Percentiles rank a stretch among this genome's conserved stretches.
These are phyloP conservation scores for Ricinus communis DNA, from an alignment of 345 rosid species.

Conservation along the genomic window DNA sequence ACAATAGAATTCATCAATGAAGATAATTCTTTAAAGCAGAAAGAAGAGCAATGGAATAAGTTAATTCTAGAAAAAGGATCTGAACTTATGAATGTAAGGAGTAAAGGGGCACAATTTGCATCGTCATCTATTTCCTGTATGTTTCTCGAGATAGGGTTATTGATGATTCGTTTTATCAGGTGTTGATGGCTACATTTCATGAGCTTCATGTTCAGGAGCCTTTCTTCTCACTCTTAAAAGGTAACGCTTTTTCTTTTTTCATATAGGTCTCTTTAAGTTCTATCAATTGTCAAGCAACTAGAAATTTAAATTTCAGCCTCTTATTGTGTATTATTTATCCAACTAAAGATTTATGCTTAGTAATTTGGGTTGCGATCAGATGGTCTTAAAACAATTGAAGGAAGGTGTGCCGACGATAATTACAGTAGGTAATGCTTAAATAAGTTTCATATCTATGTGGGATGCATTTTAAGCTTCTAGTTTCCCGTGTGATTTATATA, in stretches of 20 bases:
- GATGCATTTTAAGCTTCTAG: neutral
- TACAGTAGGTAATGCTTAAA: slow-evolving; percentile 36
- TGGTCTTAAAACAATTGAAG: slow-evolving; percentile 47
- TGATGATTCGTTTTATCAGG: slow-evolving; percentile 25
- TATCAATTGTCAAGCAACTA: neutral
- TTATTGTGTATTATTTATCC: neutral
- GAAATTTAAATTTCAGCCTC: neutral
- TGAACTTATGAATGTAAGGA: slow-evolving; percentile 40
- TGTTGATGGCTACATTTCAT: slow-evolving; percentile 27
- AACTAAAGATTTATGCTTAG: slow-evolving; percentile 9
- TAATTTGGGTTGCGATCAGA: slow-evolving; percentile 33
- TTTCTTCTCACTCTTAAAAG: slow-evolving; percentile 45
- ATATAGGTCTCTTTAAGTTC: neutral
- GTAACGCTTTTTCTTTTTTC: slow-evolving; percentile 21
- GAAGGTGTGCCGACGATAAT: slow-evolving; percentile 42
- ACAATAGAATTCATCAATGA: slow-evolving; percentile 24
- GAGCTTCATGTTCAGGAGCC: slow-evolving; percentile 57
- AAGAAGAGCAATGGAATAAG: slow-evolving; percentile 40
- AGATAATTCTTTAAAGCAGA: slow-evolving; percentile 32
- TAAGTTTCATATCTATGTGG: neutral
- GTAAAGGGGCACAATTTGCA: neutral
- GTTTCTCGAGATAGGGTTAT: neutral
- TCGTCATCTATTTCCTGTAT: neutral
- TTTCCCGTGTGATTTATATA: neutral
- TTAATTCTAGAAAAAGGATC: slow-evolving; percentile 37